Percentiles rank a stretch among this genome's conserved stretches.
Evolutionary conservation across 2,329 filamentous ascomycete species (phyloP).

Genomic region (Colletotrichum sidae): DNA sequence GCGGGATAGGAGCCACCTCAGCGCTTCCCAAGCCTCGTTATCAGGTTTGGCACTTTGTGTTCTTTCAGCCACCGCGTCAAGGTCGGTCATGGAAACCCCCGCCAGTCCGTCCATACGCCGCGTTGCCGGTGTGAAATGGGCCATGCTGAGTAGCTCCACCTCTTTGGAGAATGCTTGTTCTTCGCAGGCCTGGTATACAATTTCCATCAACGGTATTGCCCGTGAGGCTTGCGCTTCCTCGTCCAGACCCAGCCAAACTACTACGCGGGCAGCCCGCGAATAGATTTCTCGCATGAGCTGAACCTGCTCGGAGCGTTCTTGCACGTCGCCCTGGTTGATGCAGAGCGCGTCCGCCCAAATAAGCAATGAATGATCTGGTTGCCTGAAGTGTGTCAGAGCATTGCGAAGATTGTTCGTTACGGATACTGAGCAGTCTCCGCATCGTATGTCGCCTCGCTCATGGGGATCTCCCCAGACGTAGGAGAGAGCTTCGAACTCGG

Average conservation of each 20-base stretch:
- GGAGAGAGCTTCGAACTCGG: slow-evolving; percentile 1
- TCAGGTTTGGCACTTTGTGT: neutral
- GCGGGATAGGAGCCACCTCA: slow-evolving; percentile 4
- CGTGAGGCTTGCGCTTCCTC: neutral
- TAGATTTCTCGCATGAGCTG: slow-evolving; percentile 38
- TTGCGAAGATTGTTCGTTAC: slow-evolving; percentile 37
- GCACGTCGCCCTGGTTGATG: slow-evolving; percentile 37
- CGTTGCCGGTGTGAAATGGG: slow-evolving; percentile 9
- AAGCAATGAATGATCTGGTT: neutral
- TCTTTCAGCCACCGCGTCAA: neutral
- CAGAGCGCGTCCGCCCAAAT: slow-evolving; percentile 40
- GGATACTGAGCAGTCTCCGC: slow-evolving; percentile 2
- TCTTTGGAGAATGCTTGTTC: neutral
- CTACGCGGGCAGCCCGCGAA: slow-evolving; percentile 15
- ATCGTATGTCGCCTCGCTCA: neutral
- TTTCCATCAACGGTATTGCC: neutral
- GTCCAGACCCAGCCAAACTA: slow-evolving; percentile 36
- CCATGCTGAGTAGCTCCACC: slow-evolving; percentile 11
- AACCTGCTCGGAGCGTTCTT: slow-evolving; percentile 37
- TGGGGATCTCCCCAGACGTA: slow-evolving; percentile 16
- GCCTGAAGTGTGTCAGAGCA: slow-evolving; percentile 37
- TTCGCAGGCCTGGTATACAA: neutral
- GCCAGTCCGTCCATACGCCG: slow-evolving; percentile 4
- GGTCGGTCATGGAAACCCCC: neutral
- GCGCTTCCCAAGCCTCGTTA: neutral